phyloP scores from a whole-genome alignment of 192 early-diverging fungal genomes.

The Gigaspora rosea region DNA sequence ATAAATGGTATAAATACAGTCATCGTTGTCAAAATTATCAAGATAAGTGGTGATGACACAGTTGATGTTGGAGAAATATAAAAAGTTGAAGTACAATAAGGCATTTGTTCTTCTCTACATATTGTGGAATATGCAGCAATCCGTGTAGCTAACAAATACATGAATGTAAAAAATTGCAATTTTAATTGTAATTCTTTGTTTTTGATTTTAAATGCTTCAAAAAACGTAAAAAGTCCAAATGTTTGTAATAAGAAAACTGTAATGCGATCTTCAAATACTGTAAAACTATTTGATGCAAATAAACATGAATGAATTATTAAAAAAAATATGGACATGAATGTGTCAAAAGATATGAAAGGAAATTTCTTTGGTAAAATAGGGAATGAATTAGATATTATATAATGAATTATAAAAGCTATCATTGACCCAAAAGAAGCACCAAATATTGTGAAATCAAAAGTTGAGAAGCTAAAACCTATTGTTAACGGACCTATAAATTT shows the following conservation, averaged over 20 bases:
- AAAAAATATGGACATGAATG: constrained; percentile 47
- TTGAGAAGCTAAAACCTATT: constrained; percentile 13
- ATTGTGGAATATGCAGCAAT: constrained; percentile 63
- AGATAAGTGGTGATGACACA: constrained; percentile 51
- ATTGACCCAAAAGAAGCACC: constrained; percentile 41
- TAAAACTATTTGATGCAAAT: constrained; percentile 89
- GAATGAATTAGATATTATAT: constrained; percentile 5
- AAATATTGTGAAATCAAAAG: constrained; percentile 43
- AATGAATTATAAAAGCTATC: constrained; percentile 34
- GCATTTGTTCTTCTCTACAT: constrained; percentile 89
- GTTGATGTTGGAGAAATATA: constrained; percentile 62
- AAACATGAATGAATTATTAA: constrained; percentile 60
- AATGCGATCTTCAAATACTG: constrained; percentile 82
- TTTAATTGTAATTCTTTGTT: constrained; percentile 40
- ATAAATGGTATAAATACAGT: constrained; percentile 44
- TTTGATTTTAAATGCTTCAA: constrained; percentile 37
- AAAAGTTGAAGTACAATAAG: constrained; percentile 78
- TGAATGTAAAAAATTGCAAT: constrained; percentile 44
- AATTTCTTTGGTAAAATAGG: neutral
- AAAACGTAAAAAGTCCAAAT: constrained; percentile 52
- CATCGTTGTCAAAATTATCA: constrained; percentile 50
- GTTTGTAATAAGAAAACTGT: constrained; percentile 64
- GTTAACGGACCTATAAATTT: constrained; percentile 34
- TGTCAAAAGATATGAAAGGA: constrained; percentile 24
- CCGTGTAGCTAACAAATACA: constrained; percentile 61